Evolutionary conservation across 1,284 basidiomycete species (phyloP).

Genomic region (Fomitopsis betulina): DNA sequence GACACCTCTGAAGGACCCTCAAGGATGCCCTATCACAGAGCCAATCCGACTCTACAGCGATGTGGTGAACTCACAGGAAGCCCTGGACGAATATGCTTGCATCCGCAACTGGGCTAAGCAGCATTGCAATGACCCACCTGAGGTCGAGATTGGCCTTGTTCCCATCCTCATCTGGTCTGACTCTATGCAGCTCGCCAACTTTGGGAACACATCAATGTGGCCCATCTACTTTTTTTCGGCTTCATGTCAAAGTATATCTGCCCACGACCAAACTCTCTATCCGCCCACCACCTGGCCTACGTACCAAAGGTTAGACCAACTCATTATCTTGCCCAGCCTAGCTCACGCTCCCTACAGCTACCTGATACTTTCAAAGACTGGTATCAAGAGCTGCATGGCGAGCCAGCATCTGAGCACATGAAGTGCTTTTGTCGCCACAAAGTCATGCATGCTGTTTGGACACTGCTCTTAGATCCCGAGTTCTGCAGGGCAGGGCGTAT

Average conservation of each 20-base stretch:
- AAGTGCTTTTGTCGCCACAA: constrained; percentile 18
- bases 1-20: no score
- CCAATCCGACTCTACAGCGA: background rate
- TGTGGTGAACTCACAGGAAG: background rate
- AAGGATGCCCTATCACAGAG: background rate
- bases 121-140: background rate
- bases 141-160: background rate
- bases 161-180: constrained; percentile 15
- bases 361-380: background rate
- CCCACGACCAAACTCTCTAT: constrained; percentile 7
- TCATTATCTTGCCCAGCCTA: background rate
- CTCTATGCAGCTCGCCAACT: constrained; percentile 13
- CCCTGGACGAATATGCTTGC: background rate
- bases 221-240: constrained; percentile 10
- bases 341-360: background rate
- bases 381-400: background rate
- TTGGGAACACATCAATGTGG: constrained; percentile 10
- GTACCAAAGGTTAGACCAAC: constrained; percentile 21
- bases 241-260: constrained; percentile 20
- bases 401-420: background rate
- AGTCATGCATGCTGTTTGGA: constrained; percentile 23
- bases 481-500: constrained; percentile 21
- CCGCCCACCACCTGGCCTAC: constrained; percentile 23
- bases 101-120: background rate
- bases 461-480: constrained; percentile 18